Evolutionary conservation across 2,329 filamentous ascomycete genomes (phyloP).

Genomic region (Leptosphaerulina australis): DNA sequence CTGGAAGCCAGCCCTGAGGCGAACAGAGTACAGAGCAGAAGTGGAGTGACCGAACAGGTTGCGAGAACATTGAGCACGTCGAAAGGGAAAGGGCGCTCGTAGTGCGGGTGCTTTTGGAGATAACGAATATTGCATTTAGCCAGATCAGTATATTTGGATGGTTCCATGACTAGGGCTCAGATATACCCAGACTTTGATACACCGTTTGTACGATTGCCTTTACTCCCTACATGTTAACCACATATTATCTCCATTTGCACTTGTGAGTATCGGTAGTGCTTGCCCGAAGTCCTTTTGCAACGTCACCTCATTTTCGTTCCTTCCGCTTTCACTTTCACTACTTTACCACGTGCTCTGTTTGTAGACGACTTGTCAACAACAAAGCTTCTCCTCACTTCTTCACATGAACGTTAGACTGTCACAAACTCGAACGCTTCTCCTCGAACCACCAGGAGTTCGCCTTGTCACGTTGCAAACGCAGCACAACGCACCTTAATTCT

Average conservation of each 20-base stretch:
- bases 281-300: neutral
- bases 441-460: neutral
- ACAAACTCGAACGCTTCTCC: neutral
- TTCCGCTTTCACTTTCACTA: constrained; percentile 12
- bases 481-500: constrained; percentile 1
- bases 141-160: constrained; percentile 12
- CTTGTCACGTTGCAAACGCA: constrained; percentile 10
- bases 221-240: neutral
- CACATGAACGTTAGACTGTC: neutral
- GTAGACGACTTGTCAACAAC: neutral
- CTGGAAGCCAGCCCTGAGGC: constrained; percentile 32
- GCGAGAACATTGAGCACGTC: constrained; percentile 37
- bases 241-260: neutral
- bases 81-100: constrained; percentile 21
- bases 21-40: constrained; percentile 19
- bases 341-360: neutral
- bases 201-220: constrained; percentile 13
- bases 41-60: constrained; percentile 43
- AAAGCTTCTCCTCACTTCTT: neutral
- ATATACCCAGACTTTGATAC: constrained; percentile 23
- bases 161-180: constrained; percentile 1
- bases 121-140: constrained; percentile 8
- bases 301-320: neutral
- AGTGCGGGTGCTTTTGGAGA: constrained; percentile 2
- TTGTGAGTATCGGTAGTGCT: neutral